Conservation (phyloP, 345 rosid species). For the Eucalyptus viminalis region DNA sequence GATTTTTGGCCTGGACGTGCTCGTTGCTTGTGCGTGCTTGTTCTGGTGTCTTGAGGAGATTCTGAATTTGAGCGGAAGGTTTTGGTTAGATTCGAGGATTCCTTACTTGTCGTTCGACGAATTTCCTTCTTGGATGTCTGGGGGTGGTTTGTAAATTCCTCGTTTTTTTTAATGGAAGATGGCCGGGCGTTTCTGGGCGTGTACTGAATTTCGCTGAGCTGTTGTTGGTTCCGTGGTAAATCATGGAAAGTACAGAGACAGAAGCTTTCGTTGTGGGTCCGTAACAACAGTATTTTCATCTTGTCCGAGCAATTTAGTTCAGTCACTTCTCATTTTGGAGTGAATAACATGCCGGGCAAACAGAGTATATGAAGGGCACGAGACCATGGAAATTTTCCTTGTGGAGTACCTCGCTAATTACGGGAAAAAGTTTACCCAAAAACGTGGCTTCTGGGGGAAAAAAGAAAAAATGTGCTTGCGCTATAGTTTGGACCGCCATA, state of each 20-base stretch:
- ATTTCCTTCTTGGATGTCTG: not conserved
- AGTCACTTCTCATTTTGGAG: not conserved
- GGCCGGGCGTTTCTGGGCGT: not conserved
- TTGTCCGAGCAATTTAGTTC: not conserved
- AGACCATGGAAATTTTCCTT: not conserved
- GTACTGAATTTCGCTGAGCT: not conserved
- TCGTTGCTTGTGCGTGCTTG: not conserved
- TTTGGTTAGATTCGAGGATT: not conserved
- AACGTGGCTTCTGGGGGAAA: not conserved
- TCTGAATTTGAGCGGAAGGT: not conserved
- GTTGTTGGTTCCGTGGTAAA: not conserved
- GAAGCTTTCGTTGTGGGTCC: not conserved
- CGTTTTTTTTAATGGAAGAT: not conserved
- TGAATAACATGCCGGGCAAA: not conserved
- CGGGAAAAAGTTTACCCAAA: not conserved
- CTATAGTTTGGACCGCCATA: not conserved
- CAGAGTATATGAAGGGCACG: not conserved
- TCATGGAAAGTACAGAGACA: not conserved
- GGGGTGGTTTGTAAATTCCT: not conserved
- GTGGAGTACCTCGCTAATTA: not conserved
- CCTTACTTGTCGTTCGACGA: not conserved
- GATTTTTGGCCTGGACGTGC: not conserved
- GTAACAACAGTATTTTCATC: not conserved
- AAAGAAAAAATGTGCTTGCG: not conserved
- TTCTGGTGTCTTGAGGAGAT: not conserved